Base-by-base conservation (phyloP, 345 rosid genomes). In the Psidium friedrichsthalianum region DNA sequence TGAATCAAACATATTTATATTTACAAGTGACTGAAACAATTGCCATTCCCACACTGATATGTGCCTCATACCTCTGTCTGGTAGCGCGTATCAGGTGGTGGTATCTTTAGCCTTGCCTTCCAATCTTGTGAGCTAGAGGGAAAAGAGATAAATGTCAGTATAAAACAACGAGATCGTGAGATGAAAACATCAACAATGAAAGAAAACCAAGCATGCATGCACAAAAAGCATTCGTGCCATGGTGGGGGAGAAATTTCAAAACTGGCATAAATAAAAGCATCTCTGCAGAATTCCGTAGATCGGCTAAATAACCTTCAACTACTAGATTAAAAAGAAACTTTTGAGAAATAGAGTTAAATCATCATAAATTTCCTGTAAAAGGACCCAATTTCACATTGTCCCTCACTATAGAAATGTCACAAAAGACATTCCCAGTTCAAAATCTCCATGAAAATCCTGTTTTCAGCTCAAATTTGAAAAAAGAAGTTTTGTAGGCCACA, bases 71-170 rank as follows among this genome's bases (percentile, higher is more conserved):
- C 99, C 99, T 95, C 99, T 36, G 98, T 95, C 87, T 22, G 92
- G 90, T 93, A 94, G 58, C 98, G 96, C 1, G 94, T 90, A 90
- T 97, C 99, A 11, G 96, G 83, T 6, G 98, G 91, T 42, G 99
- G 98, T 27, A 93, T 81, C 86, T 92, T 95, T 53, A 97, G 87
- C 76, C 91, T 91, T 51, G 98, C 95, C 87, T 97, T 97, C 99
- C 99, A 95, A 87, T 97, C 98, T 87, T 95, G 94, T 27, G 92
- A 91, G 85, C 99, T 97, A 85, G 32, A 76, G 44, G 25, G 51
- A 22, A 69, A 69, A 69, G 47, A 25, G 36, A 36, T 69, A 69
- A 18, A 36, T 36, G 25, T 36, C 25, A 36, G 80, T 36, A 83
- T 42, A 59, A 52, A 58, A 51, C 82, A 49, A 74, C 1, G 24